Conservation (phyloP, 2,329 filamentous ascomycete genomes). For the Albophoma yamanashiensis region DNA sequence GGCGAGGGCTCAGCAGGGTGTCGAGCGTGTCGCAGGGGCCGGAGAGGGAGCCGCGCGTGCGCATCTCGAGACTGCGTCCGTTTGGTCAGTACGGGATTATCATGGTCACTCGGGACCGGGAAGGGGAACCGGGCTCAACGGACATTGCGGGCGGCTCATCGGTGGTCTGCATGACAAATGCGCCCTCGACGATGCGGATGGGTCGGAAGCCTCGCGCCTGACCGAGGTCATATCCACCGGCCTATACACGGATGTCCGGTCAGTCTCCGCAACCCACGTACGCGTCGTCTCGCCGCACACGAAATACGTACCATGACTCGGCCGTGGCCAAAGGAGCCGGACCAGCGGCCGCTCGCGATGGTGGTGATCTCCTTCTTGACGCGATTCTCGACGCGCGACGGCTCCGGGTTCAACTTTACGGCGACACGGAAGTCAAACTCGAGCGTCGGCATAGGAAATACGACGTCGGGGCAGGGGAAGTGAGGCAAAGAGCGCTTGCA, state of each 20-base stretch:
- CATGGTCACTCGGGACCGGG: not conserved
- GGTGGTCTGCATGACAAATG: conserved; percentile 36
- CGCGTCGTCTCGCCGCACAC: not conserved
- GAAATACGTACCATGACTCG: conserved; percentile 29
- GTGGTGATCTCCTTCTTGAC: conserved; percentile 38
- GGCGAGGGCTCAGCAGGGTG: conserved; percentile 24
- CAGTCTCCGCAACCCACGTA: conserved; percentile 4
- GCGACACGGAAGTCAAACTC: conserved; percentile 40
- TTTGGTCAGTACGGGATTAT: not conserved
- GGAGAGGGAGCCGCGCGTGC: conserved; percentile 35
- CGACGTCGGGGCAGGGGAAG: conserved; percentile 29
- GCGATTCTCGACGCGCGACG: conserved; percentile 30
- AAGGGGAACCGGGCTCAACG: conserved; percentile 7
- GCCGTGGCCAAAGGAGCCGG: conserved; percentile 36
- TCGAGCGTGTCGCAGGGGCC: conserved; percentile 33
- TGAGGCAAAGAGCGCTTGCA: conserved; percentile 26
- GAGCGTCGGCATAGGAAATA: conserved; percentile 33
- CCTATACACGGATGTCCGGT: conserved; percentile 13
- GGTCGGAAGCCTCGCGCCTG: conserved; percentile 28
- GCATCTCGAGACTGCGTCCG: conserved; percentile 26
- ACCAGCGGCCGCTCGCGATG: conserved; percentile 35
- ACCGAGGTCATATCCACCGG: conserved; percentile 30
- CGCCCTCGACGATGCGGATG: conserved; percentile 34
- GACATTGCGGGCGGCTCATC: conserved; percentile 35
- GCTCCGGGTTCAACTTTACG: conserved; percentile 31